Conservation (phyloP, 1,284 basidiomycete genomes). For the Leucoagaricus sp. region DNA sequence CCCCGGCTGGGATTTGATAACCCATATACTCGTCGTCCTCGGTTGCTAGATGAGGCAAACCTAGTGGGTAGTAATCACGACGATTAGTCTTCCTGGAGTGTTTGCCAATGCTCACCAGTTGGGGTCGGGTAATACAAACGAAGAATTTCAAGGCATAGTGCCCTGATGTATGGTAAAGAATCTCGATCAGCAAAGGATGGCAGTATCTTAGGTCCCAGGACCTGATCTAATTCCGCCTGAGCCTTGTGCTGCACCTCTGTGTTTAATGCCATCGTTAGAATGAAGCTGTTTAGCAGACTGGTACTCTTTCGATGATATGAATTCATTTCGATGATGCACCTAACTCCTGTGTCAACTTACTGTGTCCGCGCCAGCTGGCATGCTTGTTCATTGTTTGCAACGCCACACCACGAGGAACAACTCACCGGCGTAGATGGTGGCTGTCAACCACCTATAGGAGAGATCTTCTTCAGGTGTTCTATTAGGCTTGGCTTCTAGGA, state of each 20-base stretch:
- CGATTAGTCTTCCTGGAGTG: neutral
- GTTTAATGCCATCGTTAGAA: constrained; percentile 7
- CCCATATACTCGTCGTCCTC: constrained; percentile 23
- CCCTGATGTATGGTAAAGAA: constrained; percentile 27
- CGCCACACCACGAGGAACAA: neutral
- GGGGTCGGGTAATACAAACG: constrained; percentile 14
- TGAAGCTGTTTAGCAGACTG: constrained; percentile 9
- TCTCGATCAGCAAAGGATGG: constrained; percentile 29
- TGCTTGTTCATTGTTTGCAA: neutral
- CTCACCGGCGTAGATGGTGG: constrained; percentile 13
- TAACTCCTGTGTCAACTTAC: neutral
- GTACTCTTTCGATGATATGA: neutral
- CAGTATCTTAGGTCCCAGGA: constrained; percentile 29
- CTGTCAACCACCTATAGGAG: constrained; percentile 13
- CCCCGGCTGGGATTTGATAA: constrained; percentile 23
- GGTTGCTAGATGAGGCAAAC: constrained; percentile 20
- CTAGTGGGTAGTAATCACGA: constrained; percentile 12
- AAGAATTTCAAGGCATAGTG: constrained; percentile 21
- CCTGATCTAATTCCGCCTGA: constrained; percentile 28
- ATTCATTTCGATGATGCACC: neutral
- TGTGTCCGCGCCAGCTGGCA: constrained; percentile 13
- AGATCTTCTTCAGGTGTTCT: constrained; percentile 13
- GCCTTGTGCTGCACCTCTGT: constrained; percentile 29
- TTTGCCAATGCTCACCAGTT: constrained; percentile 14
- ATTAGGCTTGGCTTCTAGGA: constrained; percentile 9